These are phyloP conservation scores for Fraxinus greggii DNA, from an alignment of 305 asterid species.

Conservation along the genomic window DNA sequence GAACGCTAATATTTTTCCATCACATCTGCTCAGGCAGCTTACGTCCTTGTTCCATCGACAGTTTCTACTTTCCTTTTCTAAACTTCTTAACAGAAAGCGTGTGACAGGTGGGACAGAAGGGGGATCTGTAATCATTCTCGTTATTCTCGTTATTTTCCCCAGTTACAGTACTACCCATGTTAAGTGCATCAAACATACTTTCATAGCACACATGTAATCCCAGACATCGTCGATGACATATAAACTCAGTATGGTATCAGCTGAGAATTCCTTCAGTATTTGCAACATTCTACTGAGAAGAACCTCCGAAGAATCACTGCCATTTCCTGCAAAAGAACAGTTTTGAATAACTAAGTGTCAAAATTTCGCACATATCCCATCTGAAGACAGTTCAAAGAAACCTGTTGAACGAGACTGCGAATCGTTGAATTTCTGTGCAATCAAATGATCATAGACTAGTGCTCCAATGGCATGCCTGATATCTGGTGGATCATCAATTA, in stretches of 20 bases:
- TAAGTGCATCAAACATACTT: conserved; percentile 49
- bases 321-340: conserved; percentile 51
- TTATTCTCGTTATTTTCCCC: neutral
- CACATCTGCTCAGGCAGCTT: neutral
- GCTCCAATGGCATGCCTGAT: conserved; percentile 93
- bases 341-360: neutral
- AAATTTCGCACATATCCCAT: conserved; percentile 8
- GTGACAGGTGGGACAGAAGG: neutral
- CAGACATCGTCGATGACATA: conserved; percentile 96
- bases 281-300: conserved; percentile 82
- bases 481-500: conserved; percentile 94
- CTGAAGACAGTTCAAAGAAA: conserved; percentile 31
- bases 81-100: neutral
- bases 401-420: conserved; percentile 79
- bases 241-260: conserved; percentile 80
- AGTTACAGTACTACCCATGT: conserved; percentile 14
- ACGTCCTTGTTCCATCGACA: neutral
- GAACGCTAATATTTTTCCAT: neutral
- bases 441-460: conserved; percentile 90
- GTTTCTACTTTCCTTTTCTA: neutral
- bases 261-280: conserved; percentile 83
- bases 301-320: conserved; percentile 67
- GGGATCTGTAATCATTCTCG: neutral
- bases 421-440: conserved; percentile 85
- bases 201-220: conserved; percentile 99